These are phyloP conservation scores for Talaromyces sp. DNA, from an alignment of 2,329 filamentous ascomycete species.

Conservation along the genomic window DNA sequence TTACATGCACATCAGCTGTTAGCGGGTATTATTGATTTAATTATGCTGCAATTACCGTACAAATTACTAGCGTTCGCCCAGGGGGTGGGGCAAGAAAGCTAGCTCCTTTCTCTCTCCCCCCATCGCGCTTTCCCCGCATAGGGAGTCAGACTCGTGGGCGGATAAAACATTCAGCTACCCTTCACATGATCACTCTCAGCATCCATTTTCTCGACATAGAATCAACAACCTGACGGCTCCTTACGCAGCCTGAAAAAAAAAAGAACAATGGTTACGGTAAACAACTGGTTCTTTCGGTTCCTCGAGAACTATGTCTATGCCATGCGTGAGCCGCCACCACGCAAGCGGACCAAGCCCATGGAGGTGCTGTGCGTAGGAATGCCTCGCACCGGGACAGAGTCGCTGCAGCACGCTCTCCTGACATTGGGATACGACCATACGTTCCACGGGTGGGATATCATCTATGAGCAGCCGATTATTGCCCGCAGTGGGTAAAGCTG, in stretches of 20 bases:
- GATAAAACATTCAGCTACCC: too few relatives aligned
- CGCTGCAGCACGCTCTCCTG: neutral
- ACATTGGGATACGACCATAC: neutral
- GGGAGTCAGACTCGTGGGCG: too few relatives aligned
- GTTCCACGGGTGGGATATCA: neutral
- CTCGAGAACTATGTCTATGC: constrained; percentile 3
- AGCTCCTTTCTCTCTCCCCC: too few relatives aligned
- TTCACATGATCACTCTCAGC: too few relatives aligned
- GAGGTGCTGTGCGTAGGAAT: constrained; percentile 3
- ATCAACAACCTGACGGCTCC: neutral
- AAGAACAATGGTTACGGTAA: constrained; percentile 1
- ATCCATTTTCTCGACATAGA: neutral
- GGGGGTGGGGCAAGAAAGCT: too few relatives aligned
- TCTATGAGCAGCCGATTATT: neutral
- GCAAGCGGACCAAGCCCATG: constrained; percentile 1
- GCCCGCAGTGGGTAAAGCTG: neutral
- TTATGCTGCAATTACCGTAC: too few relatives aligned
- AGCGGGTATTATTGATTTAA: too few relatives aligned
- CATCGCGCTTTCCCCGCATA: too few relatives aligned
- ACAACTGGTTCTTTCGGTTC: constrained; percentile 1
- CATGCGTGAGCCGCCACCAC: neutral
- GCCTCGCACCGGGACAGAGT: constrained; percentile 1
- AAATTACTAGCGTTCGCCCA: too few relatives aligned
- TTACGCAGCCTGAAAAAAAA: neutral
- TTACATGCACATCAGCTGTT: too few relatives aligned